Conservation (phyloP, 306 rosid genomes). For the Dryas drummondii region DNA sequence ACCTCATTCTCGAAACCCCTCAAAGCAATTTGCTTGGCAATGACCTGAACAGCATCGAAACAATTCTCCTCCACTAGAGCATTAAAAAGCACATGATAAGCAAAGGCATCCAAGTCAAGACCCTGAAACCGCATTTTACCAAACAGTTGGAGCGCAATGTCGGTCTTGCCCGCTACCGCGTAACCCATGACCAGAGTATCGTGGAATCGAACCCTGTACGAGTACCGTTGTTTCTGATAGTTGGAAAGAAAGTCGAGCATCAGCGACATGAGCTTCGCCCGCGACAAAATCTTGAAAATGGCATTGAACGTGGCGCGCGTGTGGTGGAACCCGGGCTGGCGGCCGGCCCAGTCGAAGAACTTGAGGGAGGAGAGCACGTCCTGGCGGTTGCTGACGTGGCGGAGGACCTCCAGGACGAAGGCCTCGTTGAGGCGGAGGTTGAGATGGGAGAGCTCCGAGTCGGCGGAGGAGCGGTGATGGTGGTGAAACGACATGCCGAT, state of each 20-base stretch:
- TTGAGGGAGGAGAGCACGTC: slow-evolving; percentile 65
- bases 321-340: slow-evolving; percentile 55
- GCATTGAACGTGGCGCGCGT: slow-evolving; percentile 59
- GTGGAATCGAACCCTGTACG: slow-evolving; percentile 39
- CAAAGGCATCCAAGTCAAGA: slow-evolving; percentile 52
- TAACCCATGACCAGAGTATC: slow-evolving; percentile 74
- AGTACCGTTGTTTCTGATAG: slow-evolving; percentile 12
- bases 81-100: slow-evolving; percentile 60
- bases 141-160: slow-evolving; percentile 56
- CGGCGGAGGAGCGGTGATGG: slow-evolving; percentile 21
- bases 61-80: slow-evolving; percentile 52
- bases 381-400: slow-evolving; percentile 25
- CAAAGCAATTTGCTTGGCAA: slow-evolving; percentile 48
- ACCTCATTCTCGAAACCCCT: slow-evolving; percentile 47
- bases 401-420: slow-evolving; percentile 62
- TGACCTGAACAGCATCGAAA: slow-evolving; percentile 43
- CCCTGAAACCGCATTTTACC: slow-evolving; percentile 77
- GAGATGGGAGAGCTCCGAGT: slow-evolving; percentile 49
- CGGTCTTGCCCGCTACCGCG: slow-evolving; percentile 68
- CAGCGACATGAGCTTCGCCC: slow-evolving; percentile 46
- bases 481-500: slow-evolving; percentile 16
- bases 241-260: slow-evolving; percentile 50
- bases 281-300: slow-evolving; percentile 59
- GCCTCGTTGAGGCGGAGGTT: slow-evolving; percentile 43
- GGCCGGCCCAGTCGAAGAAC: slow-evolving; percentile 95